A percentile compares a stretch with the other conserved stretches of the same genome.
These are phyloP conservation scores for Atkinsonella hypoxylon DNA, from an alignment of 2,329 filamentous ascomycete genomes.

Conservation along the genomic window DNA sequence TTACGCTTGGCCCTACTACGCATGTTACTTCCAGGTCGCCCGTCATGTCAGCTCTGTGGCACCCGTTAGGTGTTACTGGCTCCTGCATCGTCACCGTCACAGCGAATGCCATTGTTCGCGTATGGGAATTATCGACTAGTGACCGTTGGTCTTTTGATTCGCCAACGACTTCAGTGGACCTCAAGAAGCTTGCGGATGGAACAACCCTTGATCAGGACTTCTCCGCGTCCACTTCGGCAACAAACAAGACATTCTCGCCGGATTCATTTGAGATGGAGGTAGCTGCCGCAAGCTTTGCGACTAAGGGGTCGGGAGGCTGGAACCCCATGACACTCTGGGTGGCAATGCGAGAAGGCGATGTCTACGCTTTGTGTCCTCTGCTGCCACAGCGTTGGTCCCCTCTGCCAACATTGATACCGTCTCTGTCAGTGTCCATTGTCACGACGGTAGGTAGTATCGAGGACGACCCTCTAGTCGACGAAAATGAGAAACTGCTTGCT, in stretches of 20 bases:
- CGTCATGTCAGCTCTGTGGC: conserved; percentile 77
- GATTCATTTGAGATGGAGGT: conserved; percentile 92
- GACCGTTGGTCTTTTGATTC: conserved; percentile 81
- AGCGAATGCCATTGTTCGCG: conserved; percentile 70
- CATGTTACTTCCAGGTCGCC: conserved; percentile 80
- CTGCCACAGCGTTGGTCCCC: conserved; percentile 79
- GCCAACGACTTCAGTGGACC: conserved; percentile 71
- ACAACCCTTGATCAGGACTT: conserved; percentile 75
- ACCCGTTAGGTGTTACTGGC: conserved; percentile 75
- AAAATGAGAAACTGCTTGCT: conserved; percentile 41
- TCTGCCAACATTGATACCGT: conserved; percentile 64
- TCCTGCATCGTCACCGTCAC: conserved; percentile 81
- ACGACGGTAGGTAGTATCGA: conserved; percentile 55
- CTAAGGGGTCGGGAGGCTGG: conserved; percentile 65
- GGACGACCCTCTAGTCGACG: conserved; percentile 42
- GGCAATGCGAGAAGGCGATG: conserved; percentile 85
- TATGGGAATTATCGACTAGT: conserved; percentile 81
- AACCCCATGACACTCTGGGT: conserved; percentile 94
- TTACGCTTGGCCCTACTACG: conserved; percentile 82
- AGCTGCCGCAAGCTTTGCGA: conserved; percentile 70
- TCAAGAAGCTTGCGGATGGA: conserved; percentile 81
- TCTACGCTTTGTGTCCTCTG: conserved; percentile 87
- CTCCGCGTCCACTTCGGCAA: conserved; percentile 58
- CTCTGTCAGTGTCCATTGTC: conserved; percentile 71
- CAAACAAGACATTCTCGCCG: conserved; percentile 73